Evolutionary conservation across 2,329 filamentous ascomycete genomes (phyloP), one percentile per base, ranked within the genome.

Genomic region (Hypoxylon sp.): DNA sequence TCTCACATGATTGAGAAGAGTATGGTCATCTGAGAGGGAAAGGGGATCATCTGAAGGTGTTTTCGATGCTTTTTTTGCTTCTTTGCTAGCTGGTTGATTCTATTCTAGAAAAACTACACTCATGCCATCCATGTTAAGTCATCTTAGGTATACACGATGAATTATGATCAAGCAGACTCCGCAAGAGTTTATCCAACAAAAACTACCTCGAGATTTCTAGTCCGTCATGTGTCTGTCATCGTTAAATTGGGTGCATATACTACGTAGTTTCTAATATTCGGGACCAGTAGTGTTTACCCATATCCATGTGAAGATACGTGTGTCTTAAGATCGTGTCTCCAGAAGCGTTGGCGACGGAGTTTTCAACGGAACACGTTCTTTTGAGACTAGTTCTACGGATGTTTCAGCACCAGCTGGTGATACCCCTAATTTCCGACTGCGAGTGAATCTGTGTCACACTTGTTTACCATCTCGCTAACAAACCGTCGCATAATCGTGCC

Each of bases 1-100:
- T 47, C 49, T 67, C 26, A 51, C 54, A 27, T 67, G 51, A 49
- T n/a, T n/a, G n/a, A n/a, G n/a, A n/a, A n/a, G n/a, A n/a, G n/a
- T n/a, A n/a, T n/a, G n/a, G n/a, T n/a, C n/a, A n/a, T n/a, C n/a
- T n/a, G n/a, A n/a, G n/a, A n/a, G n/a, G n/a, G n/a, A n/a, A n/a
- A n/a, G n/a, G n/a, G n/a, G n/a, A n/a, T n/a, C n/a, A n/a, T n/a
- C n/a, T n/a, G n/a, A n/a, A n/a, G n/a, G n/a, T 13, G 37, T 21
- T 15, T 29, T n/a, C 15, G 13, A 36, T 34, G 25, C 34, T 15
- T 31, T 46, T n/a, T 12, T 53, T 21, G 5, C 15, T 38, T n/a
- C n/a, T n/a, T n/a, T n/a, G 32, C 11, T 29, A 23, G 23, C 13
- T 19, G 23, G 11, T n/a, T 37, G 27, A 12, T 20, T n/a, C 20